Evolutionary conservation across 2,329 filamentous ascomycete genomes (phyloP), one percentile per base, ranked within the genome.

Genomic region (Sordariomycetes sp.): DNA sequence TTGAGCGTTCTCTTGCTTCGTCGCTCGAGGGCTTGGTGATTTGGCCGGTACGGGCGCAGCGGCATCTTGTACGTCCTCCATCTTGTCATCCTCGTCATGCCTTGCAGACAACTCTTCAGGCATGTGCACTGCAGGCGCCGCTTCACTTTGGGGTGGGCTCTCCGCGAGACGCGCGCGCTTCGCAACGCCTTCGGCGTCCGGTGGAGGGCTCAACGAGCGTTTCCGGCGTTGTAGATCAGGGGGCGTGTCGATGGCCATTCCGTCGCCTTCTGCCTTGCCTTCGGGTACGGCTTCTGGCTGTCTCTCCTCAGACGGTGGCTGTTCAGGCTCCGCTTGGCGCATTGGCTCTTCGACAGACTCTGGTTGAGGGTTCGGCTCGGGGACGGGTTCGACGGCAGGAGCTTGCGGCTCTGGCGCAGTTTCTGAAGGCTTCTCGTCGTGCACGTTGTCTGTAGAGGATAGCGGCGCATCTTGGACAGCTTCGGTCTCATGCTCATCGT

Each of bases 171-270:
- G 70, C 9, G 64, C 57, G 40, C 70, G 75, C 50, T 82, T 82
- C 33, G 66, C 63, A 31, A 68, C 55, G 11, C 72, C 68, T 37
- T 75, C 66, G 17, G 63, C 57, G 8, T 64, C 68, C 8, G 72
- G 72, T 15, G 70, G 61, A 23, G 79, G 79, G 37, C 69, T 82
- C 36, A 66, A 64, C 28, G 77, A 84, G 45, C 77, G 68, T 45
- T 78, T 73, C 54, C 82, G 84, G 40, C 79, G 68, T 55, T 80
- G 83, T n/a, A n/a, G n/a, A n/a, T n/a, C n/a, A n/a, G n/a, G n/a
- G n/a, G 7, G n/a, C 8, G 25, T 8, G 3, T 28, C 25, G n/a
- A 28, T n/a, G 12, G 25, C 25, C 25, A 28, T 28, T n/a, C 25
- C 17, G 25, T 28, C 25, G 6, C 17, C 8, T 8, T 9, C n/a